Conservation (phyloP, 2,329 filamentous ascomycete genomes). For the Penicillium italicum region DNA sequence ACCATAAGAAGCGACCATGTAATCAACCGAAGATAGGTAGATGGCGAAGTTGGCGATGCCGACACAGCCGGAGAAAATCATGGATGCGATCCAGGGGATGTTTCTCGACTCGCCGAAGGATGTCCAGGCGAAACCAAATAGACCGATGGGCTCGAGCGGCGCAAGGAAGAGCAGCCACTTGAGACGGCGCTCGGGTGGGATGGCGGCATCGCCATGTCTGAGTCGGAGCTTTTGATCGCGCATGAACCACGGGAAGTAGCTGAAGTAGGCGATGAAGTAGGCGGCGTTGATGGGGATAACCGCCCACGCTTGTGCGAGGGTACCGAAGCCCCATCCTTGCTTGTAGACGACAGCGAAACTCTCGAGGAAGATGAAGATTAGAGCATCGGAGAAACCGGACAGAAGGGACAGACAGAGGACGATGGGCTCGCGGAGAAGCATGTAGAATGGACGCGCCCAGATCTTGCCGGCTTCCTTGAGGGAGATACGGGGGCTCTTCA, state of each 20-base stretch:
- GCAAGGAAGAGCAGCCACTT: conserved; percentile 63
- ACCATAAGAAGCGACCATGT: conserved; percentile 71
- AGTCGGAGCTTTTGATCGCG: conserved; percentile 38
- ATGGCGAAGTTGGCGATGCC: conserved; percentile 70
- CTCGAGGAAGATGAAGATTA: conserved; percentile 63
- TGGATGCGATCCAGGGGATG: conserved; percentile 63
- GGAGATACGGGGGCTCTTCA: conserved; percentile 47
- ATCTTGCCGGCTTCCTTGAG: conserved; percentile 36
- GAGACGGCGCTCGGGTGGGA: conserved; percentile 62
- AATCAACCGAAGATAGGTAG: conserved; percentile 71
- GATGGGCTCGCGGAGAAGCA: conserved; percentile 70
- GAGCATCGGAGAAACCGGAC: conserved; percentile 66
- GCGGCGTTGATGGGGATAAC: conserved; percentile 66
- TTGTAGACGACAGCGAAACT: conserved; percentile 55
- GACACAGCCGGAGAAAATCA: conserved; percentile 62
- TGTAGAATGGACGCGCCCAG: conserved; percentile 63
- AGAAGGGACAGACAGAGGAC: conserved; percentile 65
- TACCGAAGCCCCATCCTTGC: conserved; percentile 57
- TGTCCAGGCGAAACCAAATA: conserved; percentile 67
- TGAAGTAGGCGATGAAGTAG: conserved; percentile 60
- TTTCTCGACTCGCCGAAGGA: conserved; percentile 59
- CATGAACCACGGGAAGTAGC: conserved; percentile 52
- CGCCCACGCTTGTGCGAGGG: conserved; percentile 55
- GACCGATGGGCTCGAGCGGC: conserved; percentile 60
- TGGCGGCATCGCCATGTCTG: conserved; percentile 47